Percentiles rank a stretch among this genome's conserved stretches.
Conservation (phyloP, 164 flowering plant species). For the Aristolochia californica region DNA sequence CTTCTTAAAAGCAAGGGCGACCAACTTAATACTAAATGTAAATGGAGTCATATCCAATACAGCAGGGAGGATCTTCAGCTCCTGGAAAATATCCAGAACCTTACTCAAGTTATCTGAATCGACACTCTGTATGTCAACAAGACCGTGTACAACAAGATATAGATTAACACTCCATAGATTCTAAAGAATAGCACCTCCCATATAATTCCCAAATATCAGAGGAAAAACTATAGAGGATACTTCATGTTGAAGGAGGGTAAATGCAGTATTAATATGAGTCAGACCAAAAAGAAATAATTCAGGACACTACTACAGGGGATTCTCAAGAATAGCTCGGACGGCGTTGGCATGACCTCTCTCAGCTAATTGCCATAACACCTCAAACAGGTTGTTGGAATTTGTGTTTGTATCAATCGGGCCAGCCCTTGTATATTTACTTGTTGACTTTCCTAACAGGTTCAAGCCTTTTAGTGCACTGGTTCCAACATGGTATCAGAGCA, state of each 20-base stretch:
- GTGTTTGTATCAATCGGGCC: too few species aligned
- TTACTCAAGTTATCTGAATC: slow-evolving; percentile 38
- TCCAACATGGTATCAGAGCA: too few species aligned
- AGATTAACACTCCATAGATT: slow-evolving; percentile 69
- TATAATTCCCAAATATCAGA: slow-evolving; percentile 27
- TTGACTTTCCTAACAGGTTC: too few species aligned
- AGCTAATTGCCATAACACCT: slow-evolving; percentile 70
- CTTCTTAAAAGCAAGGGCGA: slow-evolving; percentile 58
- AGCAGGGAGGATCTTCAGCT: slow-evolving; percentile 56
- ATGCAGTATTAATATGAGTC: slow-evolving; percentile 64
- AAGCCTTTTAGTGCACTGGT: too few species aligned
- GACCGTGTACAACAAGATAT: slow-evolving; percentile 53
- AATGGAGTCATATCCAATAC: slow-evolving; percentile 65
- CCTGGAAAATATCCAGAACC: slow-evolving; percentile 60
- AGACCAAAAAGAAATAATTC: slow-evolving; percentile 70
- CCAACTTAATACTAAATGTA: slow-evolving; percentile 48
- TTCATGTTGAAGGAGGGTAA: slow-evolving; percentile 71
- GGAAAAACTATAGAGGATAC: slow-evolving; percentile 58
- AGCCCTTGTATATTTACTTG: too few species aligned
- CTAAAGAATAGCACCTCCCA: slow-evolving; percentile 32
- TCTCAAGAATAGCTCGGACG: slow-evolving; percentile 48
- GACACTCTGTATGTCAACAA: slow-evolving; percentile 28
- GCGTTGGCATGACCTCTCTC: slow-evolving; percentile 66
- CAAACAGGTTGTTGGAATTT: slow-evolving; percentile 70
- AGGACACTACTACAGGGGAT: slow-evolving; percentile 66